phyloP scores from a whole-genome alignment of 2,329 filamentous ascomycete genomes.

The Penicillium janthinellum region DNA sequence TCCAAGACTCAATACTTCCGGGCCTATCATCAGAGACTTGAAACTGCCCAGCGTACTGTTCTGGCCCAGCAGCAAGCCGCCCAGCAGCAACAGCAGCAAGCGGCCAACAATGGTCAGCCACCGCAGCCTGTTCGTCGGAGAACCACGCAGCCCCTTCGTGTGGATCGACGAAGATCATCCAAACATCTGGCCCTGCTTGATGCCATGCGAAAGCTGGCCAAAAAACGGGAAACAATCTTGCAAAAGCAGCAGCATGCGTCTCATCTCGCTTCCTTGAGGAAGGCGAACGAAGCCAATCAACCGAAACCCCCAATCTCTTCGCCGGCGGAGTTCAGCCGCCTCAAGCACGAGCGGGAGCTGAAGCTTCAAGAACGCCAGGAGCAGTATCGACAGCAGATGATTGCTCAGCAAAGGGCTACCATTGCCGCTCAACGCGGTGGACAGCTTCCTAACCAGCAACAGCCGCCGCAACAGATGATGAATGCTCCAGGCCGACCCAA shows the following conservation, averaged over 20 bases:
- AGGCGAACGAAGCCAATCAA: slow-evolving; percentile 70
- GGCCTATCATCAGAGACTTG: slow-evolving; percentile 64
- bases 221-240: slow-evolving; percentile 82
- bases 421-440: slow-evolving; percentile 47
- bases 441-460: slow-evolving; percentile 46
- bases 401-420: slow-evolving; percentile 55
- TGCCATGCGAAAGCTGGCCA: slow-evolving; percentile 90
- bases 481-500: slow-evolving; percentile 43
- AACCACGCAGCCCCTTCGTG: slow-evolving; percentile 74
- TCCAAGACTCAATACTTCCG: slow-evolving; percentile 95
- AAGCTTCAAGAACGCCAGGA: slow-evolving; percentile 60
- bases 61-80: slow-evolving; percentile 59
- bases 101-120: slow-evolving; percentile 52
- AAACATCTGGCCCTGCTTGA: slow-evolving; percentile 88
- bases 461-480: slow-evolving; percentile 33
- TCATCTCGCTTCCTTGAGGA: slow-evolving; percentile 76
- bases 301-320: slow-evolving; percentile 66
- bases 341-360: slow-evolving; percentile 85
- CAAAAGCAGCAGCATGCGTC: slow-evolving; percentile 87
- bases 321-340: slow-evolving; percentile 84
- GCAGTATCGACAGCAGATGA: slow-evolving; percentile 65
- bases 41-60: slow-evolving; percentile 63
- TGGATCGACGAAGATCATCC: slow-evolving; percentile 83
- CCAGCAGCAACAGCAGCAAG: slow-evolving; percentile 54
- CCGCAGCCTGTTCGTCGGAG: slow-evolving; percentile 64